phyloP scores from a whole-genome alignment of 768 basidiomycete species.

The Coprinopsis strossmayeri region DNA sequence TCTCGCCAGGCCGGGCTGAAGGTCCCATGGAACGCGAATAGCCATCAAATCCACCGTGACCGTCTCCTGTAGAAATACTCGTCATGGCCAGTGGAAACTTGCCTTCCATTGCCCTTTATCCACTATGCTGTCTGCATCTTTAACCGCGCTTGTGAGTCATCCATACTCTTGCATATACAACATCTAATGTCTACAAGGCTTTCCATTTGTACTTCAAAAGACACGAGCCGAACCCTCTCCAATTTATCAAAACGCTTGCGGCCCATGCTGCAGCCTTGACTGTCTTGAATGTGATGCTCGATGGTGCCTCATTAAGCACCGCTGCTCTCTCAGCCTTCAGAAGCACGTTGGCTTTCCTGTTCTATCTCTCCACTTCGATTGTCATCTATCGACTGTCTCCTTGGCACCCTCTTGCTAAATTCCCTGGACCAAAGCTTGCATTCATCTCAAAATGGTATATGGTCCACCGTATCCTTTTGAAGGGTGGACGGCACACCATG shows the following conservation, averaged over 20 bases:
- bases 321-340: not conserved
- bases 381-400: constrained; percentile 30
- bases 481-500: constrained; percentile 14
- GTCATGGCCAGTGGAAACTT: not conserved
- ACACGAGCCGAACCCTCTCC: not conserved
- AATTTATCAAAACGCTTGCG: not conserved
- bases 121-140: not conserved
- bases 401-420: constrained; percentile 29
- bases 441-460: constrained; percentile 28
- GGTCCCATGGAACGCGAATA: too few species aligned
- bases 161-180: too few species aligned
- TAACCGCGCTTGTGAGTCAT: not conserved
- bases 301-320: not conserved
- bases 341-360: not conserved
- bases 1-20: too few species aligned
- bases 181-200: not conserved
- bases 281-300: not conserved
- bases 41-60: too few species aligned
- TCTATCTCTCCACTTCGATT: constrained; percentile 16
- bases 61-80: not conserved
- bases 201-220: not conserved
- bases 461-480: constrained; percentile 10
- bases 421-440: constrained; percentile 26
- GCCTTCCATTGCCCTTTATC: not conserved
- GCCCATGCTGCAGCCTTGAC: not conserved